A percentile compares a stretch with the other conserved stretches of the same genome.
These are phyloP conservation scores for Platanthera guangdongensis DNA, from an alignment of 106 monocot genomes.

Conservation along the genomic window DNA sequence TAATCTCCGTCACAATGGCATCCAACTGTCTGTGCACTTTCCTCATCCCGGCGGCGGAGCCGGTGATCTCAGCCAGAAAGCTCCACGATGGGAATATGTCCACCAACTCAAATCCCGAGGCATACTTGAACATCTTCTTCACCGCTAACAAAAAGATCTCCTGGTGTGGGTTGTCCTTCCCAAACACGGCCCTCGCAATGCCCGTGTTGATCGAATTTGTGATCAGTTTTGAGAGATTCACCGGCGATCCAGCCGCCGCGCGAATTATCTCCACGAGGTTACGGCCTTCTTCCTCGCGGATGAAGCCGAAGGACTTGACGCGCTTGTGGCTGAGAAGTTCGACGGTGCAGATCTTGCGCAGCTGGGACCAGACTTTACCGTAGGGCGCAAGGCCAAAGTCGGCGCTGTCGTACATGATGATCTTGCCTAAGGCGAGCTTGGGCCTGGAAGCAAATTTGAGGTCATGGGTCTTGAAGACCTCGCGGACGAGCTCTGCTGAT, in stretches of 20 bases:
- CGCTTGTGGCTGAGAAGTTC: slow-evolving; percentile 1
- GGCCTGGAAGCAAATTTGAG: slow-evolving; percentile 7
- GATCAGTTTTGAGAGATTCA: not conserved
- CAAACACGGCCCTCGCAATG: not conserved
- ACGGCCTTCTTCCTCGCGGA: slow-evolving; percentile 1
- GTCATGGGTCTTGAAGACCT: slow-evolving; percentile 10
- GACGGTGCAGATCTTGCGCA: not conserved
- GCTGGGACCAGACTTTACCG: slow-evolving; percentile 4
- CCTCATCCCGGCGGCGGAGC: not conserved
- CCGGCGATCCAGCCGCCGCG: not conserved
- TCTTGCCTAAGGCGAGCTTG: not conserved
- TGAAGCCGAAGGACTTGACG: not conserved
- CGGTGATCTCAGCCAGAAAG: not conserved
- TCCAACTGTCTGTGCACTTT: not conserved
- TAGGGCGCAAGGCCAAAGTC: slow-evolving; percentile 1
- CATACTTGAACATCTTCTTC: not conserved
- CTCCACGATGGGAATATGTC: not conserved
- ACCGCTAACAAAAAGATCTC: not conserved
- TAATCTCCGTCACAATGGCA: not conserved
- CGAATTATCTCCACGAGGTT: not conserved
- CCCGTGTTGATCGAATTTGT: not conserved
- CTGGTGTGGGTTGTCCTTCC: not conserved
- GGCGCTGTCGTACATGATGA: not conserved
- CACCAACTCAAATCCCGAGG: not conserved
- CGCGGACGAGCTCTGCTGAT: not conserved